phyloP scores from a whole-genome alignment of 2,329 filamentous ascomycete species.

The Aspergillus hiratsukae region DNA sequence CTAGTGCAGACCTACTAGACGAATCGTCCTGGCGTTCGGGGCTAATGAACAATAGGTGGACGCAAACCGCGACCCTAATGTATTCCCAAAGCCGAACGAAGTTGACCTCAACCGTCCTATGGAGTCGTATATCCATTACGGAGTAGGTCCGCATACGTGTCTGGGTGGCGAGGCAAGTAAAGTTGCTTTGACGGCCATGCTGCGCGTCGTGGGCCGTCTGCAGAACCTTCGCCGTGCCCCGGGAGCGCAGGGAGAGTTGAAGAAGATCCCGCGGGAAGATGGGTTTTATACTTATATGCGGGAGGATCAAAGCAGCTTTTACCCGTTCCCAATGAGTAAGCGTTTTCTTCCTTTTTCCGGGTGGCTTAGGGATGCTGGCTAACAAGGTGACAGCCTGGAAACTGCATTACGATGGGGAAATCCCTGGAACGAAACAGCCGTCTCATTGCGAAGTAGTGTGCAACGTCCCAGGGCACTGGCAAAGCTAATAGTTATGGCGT shows the following conservation, averaged over 20 bases:
- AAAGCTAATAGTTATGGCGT: no score
- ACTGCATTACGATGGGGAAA: no score
- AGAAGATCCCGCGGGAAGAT: constrained; percentile 56
- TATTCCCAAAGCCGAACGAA: constrained; percentile 58
- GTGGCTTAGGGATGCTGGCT: no score
- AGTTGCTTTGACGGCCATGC: constrained; percentile 62
- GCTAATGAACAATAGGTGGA: constrained; percentile 26
- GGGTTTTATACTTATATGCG: constrained; percentile 60
- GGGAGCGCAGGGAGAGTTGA: constrained; percentile 62
- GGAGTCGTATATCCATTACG: constrained; percentile 62
- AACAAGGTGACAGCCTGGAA: no score
- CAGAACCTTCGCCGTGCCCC: constrained; percentile 58
- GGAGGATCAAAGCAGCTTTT: constrained; percentile 59
- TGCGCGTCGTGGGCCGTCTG: constrained; percentile 60
- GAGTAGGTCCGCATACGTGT: constrained; percentile 58
- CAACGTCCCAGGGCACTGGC: no score
- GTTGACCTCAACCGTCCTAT: constrained; percentile 62
- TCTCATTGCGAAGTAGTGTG: no score
- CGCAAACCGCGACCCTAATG: constrained; percentile 52
- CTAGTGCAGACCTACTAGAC: background rate
- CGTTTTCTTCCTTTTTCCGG: background rate
- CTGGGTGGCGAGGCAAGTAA: constrained; percentile 59
- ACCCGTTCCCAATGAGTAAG: constrained; percentile 47
- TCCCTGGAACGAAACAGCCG: no score
- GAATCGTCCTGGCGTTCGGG: constrained; percentile 1